These are phyloP conservation scores for Aspergillus sergii DNA, from an alignment of 2,329 filamentous ascomycete genomes.

Conservation along the genomic window DNA sequence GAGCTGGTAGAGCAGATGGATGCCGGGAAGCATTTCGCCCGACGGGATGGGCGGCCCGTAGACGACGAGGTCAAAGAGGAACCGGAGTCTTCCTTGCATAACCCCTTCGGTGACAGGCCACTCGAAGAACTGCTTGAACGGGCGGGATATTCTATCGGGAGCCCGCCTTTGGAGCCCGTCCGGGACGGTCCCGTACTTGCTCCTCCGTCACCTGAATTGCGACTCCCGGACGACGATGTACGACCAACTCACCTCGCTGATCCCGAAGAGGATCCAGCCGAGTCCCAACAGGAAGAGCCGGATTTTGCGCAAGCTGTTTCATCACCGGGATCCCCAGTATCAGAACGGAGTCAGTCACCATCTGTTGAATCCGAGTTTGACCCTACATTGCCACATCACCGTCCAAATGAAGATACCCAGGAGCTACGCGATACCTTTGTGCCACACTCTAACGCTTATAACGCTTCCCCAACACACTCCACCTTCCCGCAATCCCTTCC, in stretches of 20 bases:
- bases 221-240: constrained; percentile 26
- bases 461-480: constrained; percentile 25
- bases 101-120: constrained; percentile 37
- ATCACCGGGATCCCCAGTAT: constrained; percentile 9
- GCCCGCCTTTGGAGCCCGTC: constrained; percentile 24
- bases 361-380: constrained; percentile 30
- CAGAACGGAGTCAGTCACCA: constrained; percentile 14
- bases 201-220: constrained; percentile 25
- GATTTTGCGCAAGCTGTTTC: constrained; percentile 10
- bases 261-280: constrained; percentile 18
- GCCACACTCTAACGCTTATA: neutral
- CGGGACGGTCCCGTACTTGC: constrained; percentile 26
- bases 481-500: constrained; percentile 28
- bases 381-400: constrained; percentile 51
- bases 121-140: constrained; percentile 47
- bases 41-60: constrained; percentile 9
- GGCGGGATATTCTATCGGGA: constrained; percentile 42
- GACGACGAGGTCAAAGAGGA: constrained; percentile 33
- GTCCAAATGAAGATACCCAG: constrained; percentile 39
- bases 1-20: constrained; percentile 38
- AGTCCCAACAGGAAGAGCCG: constrained; percentile 9
- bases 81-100: constrained; percentile 30
- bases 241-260: constrained; percentile 18
- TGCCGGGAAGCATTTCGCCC: constrained; percentile 26
- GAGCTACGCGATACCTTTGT: neutral